Conservation (phyloP, 176 grass and related monocot species). For the Lolium rigidum region DNA sequence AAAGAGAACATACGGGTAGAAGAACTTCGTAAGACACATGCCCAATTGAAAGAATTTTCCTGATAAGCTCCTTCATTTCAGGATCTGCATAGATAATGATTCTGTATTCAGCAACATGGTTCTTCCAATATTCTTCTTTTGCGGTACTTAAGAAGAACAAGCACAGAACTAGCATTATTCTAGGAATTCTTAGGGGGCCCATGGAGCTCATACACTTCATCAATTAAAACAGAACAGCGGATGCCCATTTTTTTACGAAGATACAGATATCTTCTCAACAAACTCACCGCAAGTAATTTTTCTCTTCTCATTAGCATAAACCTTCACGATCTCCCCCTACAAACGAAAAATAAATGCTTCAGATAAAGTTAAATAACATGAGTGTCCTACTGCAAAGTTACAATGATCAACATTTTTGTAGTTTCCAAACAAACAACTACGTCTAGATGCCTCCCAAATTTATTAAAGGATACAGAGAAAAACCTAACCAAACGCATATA, state of each 20-base stretch:
- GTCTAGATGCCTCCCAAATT: neutral
- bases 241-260: neutral
- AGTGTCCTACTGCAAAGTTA: conserved; percentile 16
- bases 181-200: conserved; percentile 18
- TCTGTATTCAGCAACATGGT: neutral
- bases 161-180: neutral
- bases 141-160: neutral
- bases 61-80: conserved; percentile 82
- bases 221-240: neutral
- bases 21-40: conserved; percentile 78
- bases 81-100: conserved; percentile 60
- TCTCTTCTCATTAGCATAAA: conserved; percentile 82
- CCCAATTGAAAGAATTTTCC: conserved; percentile 78
- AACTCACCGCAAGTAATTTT: conserved; percentile 93
- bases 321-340: conserved; percentile 90
- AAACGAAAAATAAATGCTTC: conserved; percentile 6
- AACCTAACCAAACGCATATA: neutral
- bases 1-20: conserved; percentile 64
- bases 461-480: neutral
- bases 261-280: conserved; percentile 6
- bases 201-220: too few species aligned
- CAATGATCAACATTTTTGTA: neutral
- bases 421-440: conserved; percentile 24
- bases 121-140: neutral
- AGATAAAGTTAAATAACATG: conserved; percentile 31